These are phyloP conservation scores for Rhodotorula mucilaginosa DNA, from an alignment of 1,284 basidiomycete species.

Conservation along the genomic window DNA sequence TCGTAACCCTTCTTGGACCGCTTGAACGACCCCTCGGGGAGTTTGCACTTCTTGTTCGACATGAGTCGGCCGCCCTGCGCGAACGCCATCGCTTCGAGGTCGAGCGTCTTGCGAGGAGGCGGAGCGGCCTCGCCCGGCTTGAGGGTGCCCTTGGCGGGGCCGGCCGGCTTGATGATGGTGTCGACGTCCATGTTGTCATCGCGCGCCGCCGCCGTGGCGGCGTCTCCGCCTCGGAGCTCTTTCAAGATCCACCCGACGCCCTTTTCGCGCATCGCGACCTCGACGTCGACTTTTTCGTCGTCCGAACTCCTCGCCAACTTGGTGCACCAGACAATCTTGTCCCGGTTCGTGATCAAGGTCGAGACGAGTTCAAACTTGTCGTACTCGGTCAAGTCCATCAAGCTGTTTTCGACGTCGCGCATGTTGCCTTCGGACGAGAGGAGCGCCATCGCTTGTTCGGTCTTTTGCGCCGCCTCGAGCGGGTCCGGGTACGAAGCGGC, in stretches of 20 bases:
- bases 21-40: conserved; percentile 97
- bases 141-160: conserved; percentile 83
- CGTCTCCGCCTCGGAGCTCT: conserved; percentile 71
- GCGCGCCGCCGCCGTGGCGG: conserved; percentile 49
- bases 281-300: conserved; percentile 86
- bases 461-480: conserved; percentile 89
- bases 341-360: conserved; percentile 90
- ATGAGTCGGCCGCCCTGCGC: conserved; percentile 93
- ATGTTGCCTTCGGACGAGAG: conserved; percentile 80
- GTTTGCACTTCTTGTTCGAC: conserved; percentile 97
- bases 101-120: conserved; percentile 80
- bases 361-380: conserved; percentile 85
- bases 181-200: conserved; percentile 81
- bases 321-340: conserved; percentile 97
- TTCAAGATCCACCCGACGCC: conserved; percentile 93
- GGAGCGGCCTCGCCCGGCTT: conserved; percentile 77
- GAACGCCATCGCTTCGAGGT: conserved; percentile 93
- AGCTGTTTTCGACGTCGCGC: conserved; percentile 92
- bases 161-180: conserved; percentile 47
- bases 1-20: conserved; percentile 94
- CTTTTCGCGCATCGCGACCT: conserved; percentile 98
- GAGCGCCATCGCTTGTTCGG: conserved; percentile 77
- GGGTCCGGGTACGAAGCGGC: conserved; percentile 88
- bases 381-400: conserved; percentile 98
- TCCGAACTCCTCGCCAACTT: conserved; percentile 87